Evolutionary conservation across 1,139 yeast genomes (phyloP), one percentile per base, ranked within the genome.

Genomic region (Pneumocystis carinii): DNA sequence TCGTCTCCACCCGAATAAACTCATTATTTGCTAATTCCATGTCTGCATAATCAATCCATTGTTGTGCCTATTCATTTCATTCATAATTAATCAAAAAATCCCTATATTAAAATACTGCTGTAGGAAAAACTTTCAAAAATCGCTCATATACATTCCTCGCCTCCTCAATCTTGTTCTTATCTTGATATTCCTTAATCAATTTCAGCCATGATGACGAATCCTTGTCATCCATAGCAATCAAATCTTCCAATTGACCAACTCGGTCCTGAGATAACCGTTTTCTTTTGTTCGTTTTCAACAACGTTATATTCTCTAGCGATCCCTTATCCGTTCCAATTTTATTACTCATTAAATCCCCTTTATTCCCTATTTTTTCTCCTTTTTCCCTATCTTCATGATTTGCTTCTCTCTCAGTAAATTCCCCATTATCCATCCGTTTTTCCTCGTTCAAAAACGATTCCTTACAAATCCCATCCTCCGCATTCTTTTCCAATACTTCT

Each of bases 21-120:
- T 89, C 92, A 62, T 85, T 86, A 66, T 87, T 78, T 63, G 79
- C 80, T 67, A 87, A 74, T 72, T 87, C 90, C 69, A 81, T 81
- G 65, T 83, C 82, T 65, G 89, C 82, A 72, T 87, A 90, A 62
- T 77, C 79, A 58, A 83, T 78, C 97, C 97, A 89, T 63, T 83
- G 81, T 17, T 42, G 58, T 4, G 69, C 66, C 66, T 59, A 27
- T 55, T 12, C 7, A 12, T 48, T 19, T 29, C 37, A 64, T 24
- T 53, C 37, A 61, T 1, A 72, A 66, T 4, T 5, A 17, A 37
- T 19, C n/a, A n/a, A 19, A 39, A 12, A 24, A 24, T 1, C 14
- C 24, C 17, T 12, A 2, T 39, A 37, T 17, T 53, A 57, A 53
- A 80, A 78, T 1, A 87, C 83, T 72, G 79, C 75, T 58, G 78